These are phyloP conservation scores for Gnomoniopsis smithogilvyi DNA, from an alignment of 2,329 filamentous ascomycete genomes.

Conservation along the genomic window DNA sequence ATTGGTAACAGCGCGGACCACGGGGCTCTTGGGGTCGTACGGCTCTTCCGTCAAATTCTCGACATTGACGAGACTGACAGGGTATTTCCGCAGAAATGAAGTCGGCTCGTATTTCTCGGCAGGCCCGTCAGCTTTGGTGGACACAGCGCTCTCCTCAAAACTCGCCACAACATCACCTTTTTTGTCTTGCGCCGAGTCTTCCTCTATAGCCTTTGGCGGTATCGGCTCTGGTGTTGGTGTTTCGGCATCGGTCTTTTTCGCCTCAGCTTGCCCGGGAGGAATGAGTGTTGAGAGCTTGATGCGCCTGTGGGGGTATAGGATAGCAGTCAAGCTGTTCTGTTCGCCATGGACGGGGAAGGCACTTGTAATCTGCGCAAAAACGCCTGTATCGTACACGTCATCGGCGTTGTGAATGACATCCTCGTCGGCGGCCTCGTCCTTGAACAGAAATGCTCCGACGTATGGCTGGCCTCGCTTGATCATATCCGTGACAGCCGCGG, in stretches of 20 bases:
- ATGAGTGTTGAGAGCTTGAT: constrained; percentile 86
- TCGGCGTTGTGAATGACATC: constrained; percentile 88
- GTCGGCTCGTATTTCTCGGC: constrained; percentile 75
- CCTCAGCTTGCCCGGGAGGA: constrained; percentile 56
- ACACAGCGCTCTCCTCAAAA: constrained; percentile 80
- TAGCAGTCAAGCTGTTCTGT: constrained; percentile 81
- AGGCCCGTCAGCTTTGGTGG: constrained; percentile 50
- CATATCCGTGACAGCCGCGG: constrained; percentile 90
- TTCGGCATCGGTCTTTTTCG: constrained; percentile 51
- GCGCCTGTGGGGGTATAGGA: constrained; percentile 91
- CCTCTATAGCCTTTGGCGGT: constrained; percentile 50
- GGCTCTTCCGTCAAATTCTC: constrained; percentile 89
- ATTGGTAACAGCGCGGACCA: constrained; percentile 88
- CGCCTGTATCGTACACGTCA: constrained; percentile 93
- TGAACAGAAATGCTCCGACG: constrained; percentile 94
- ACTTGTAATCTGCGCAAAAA: constrained; percentile 97
- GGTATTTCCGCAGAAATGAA: constrained; percentile 85
- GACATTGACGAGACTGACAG: constrained; percentile 91
- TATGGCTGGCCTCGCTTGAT: constrained; percentile 97
- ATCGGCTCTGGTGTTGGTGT: constrained; percentile 54
- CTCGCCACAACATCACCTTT: constrained; percentile 95
- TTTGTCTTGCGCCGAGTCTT: constrained; percentile 58
- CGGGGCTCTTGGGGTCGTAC: constrained; percentile 83
- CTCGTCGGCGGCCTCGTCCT: constrained; percentile 90
- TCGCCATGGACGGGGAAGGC: constrained; percentile 89